Conservation (phyloP, 441 rosid species). For the Cnidoscolus chayamansa region DNA sequence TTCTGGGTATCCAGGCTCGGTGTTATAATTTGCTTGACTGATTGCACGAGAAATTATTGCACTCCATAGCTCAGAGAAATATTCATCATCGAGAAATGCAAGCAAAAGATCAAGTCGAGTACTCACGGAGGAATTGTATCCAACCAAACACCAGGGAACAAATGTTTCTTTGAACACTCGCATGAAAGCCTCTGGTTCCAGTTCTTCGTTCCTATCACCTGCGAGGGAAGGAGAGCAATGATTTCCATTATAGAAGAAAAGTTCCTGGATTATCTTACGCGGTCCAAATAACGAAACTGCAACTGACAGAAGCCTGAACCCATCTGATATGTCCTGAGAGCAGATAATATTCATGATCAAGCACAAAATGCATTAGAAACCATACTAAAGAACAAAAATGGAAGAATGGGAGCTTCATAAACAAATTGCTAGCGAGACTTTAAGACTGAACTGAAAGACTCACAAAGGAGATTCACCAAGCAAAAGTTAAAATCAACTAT, state of each 20-base stretch:
- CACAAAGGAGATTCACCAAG: not conserved
- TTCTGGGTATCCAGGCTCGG: constrained; percentile 31
- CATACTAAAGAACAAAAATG: not conserved
- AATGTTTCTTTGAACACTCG: constrained; percentile 62
- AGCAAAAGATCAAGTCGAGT: constrained; percentile 74
- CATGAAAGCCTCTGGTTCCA: constrained; percentile 47
- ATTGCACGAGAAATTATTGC: constrained; percentile 54
- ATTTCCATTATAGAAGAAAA: constrained; percentile 34
- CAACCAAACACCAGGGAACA: constrained; percentile 81
- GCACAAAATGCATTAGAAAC: constrained; percentile 16
- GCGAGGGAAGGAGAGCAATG: constrained; percentile 25
- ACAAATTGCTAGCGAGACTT: not conserved
- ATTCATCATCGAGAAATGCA: constrained; percentile 75
- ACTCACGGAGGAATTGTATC: constrained; percentile 42
- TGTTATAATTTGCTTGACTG: constrained; percentile 37
- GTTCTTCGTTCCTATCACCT: constrained; percentile 35
- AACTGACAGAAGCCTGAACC: constrained; percentile 62
- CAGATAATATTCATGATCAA: constrained; percentile 20
- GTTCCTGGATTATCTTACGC: constrained; percentile 43
- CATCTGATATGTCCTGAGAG: constrained; percentile 67
- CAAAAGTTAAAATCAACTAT: not conserved
- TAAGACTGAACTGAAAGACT: not conserved
- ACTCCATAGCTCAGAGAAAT: constrained; percentile 73
- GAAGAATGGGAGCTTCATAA: constrained; percentile 1
- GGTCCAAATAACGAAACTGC: constrained; percentile 83